Conservation (phyloP, 2,329 filamentous ascomycete genomes). For the Epichloe amarillans region DNA sequence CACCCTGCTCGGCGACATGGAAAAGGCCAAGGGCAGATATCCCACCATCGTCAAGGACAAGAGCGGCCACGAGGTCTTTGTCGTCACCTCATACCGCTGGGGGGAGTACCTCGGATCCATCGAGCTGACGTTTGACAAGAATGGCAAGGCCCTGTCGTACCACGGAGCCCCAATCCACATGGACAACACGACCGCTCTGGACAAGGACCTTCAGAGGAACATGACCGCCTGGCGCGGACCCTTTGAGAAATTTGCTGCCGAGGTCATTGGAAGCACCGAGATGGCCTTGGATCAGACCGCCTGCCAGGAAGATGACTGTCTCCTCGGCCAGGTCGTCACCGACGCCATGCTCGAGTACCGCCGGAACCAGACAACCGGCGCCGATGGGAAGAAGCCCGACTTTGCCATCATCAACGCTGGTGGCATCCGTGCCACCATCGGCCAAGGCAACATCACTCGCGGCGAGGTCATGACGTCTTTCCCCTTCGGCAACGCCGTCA, state of each 20-base stretch:
- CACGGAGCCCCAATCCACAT: slow-evolving; percentile 51
- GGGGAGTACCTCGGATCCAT: slow-evolving; percentile 57
- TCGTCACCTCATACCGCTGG: slow-evolving; percentile 56
- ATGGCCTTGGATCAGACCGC: slow-evolving; percentile 44
- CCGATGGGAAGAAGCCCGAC: slow-evolving; percentile 22
- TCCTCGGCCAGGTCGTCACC: slow-evolving; percentile 40
- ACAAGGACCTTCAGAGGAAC: slow-evolving; percentile 41
- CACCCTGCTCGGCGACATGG: slow-evolving; percentile 46
- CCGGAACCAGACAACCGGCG: slow-evolving; percentile 28
- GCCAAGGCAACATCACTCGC: slow-evolving; percentile 45
- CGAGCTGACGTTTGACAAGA: slow-evolving; percentile 47
- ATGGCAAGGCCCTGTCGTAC: slow-evolving; percentile 49
- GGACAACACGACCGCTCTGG: slow-evolving; percentile 45
- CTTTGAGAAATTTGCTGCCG: slow-evolving; percentile 44
- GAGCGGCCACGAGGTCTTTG: slow-evolving; percentile 53
- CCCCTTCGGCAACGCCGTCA: slow-evolving; percentile 52
- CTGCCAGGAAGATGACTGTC: slow-evolving; percentile 46
- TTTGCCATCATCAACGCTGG: slow-evolving; percentile 53
- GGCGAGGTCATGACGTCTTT: slow-evolving; percentile 51
- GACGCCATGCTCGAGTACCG: slow-evolving; percentile 51
- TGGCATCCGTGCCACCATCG: slow-evolving; percentile 50
- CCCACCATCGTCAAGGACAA: slow-evolving; percentile 49
- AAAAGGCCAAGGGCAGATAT: slow-evolving; percentile 44
- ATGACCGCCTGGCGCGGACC: slow-evolving; percentile 45
- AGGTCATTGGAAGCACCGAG: slow-evolving; percentile 25